Base-by-base conservation (phyloP, 2,329 filamentous ascomycete species). In the Alternaria sp. region DNA sequence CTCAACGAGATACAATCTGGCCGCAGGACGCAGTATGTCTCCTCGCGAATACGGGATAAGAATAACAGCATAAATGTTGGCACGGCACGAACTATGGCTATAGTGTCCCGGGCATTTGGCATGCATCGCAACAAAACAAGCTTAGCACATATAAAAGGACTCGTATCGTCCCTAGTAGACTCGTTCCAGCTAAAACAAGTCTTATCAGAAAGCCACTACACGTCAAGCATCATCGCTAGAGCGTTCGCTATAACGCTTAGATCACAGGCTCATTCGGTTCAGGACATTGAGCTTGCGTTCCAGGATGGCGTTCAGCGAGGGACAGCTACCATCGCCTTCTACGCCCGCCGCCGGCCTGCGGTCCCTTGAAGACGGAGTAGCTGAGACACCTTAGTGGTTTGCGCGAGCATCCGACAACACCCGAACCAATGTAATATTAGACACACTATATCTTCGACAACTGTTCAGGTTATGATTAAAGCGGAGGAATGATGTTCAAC, bases 241-340 rank as follows among this genome's bases (percentile, higher is more conserved):
- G 22, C 57, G 0, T 69, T 70, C 18, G 63, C 68, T 1, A 34
- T 36, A 0, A 38, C 58, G 1, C 24, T 68, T 0, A 36, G 32
- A 3, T 30, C 53, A 3, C 38, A 48, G 4, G 14, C 3, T 4
- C 46, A 51, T n/a, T 8, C 12, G 0, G 3, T 34, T 4, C 46
- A 61, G 4, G 34, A 54, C 0, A 32, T 67, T 1, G 60, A 59
- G 46, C 14, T 14, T 0, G 57, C 64, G 0, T 68, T 68, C 18
- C 18, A 52, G 2, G 14, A 54, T 0, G 64, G 64, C 0, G 14
- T 65, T 0, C 22, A 56, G 14, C 36, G 53, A n/a, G 61, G 54
- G 4, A 32, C 9, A 8, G 12, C 24, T 4, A 47, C 8, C 1
- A 18, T 42, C 3, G 24, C 44, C 2, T 36, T 14, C 12, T 36